phyloP scores from a whole-genome alignment of 225 moss, liverwort and hornwort species.

The Pseudisothecium myosuroides region DNA sequence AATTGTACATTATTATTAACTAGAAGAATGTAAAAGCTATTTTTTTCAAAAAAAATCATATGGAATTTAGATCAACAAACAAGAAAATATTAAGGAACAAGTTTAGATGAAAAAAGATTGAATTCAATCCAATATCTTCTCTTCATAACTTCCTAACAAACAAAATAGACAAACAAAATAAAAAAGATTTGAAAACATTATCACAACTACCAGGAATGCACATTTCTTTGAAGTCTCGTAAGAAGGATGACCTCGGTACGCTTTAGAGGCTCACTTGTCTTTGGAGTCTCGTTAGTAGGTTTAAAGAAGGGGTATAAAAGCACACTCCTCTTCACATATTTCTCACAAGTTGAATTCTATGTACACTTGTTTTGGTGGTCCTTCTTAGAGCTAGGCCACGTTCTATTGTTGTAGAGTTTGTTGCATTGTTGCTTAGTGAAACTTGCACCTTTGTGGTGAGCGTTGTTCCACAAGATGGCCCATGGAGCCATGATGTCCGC shows the following conservation, averaged over 20 bases:
- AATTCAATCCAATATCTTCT: too few relatives aligned
- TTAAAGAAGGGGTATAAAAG: background rate
- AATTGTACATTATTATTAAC: too few relatives aligned
- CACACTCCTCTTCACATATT: background rate
- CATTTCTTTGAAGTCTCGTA: background rate
- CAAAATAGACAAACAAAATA: too few relatives aligned
- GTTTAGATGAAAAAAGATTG: too few relatives aligned
- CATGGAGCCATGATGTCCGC: background rate
- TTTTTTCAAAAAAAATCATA: too few relatives aligned
- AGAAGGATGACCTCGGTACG: background rate
- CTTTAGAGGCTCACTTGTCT: background rate
- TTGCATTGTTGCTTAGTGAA: background rate
- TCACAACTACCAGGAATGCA: background rate
- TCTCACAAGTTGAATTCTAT: too few relatives aligned
- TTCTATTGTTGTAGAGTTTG: background rate
- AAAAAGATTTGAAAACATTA: too few relatives aligned
- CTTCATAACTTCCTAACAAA: too few relatives aligned
- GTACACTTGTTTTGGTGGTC: background rate
- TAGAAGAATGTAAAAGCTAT: too few relatives aligned
- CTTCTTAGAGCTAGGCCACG: rapidly evolving
- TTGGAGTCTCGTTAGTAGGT: background rate
- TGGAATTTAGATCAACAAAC: too few relatives aligned
- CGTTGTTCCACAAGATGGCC: background rate
- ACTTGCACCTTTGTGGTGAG: background rate
- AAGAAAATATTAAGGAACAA: too few relatives aligned